Base-by-base conservation (phyloP, 768 basidiomycete genomes). In the Boletus tomentosulus region DNA sequence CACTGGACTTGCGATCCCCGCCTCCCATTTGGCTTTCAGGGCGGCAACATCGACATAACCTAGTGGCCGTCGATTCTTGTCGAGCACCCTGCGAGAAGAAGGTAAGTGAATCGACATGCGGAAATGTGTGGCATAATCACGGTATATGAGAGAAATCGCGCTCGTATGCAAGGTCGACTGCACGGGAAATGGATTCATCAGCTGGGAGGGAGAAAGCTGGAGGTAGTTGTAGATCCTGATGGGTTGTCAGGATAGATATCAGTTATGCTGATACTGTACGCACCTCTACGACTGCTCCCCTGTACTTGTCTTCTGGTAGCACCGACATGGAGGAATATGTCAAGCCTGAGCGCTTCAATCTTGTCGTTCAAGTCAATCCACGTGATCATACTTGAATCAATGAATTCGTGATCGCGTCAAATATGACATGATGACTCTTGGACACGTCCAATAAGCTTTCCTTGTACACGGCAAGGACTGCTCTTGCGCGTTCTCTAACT, bases 71-170 rank as follows among this genome's bases (percentile, higher is more conserved):
- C 89, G 80, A 28, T 80, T 75, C 50, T 75, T 76, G 62, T 88
- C 85, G 28, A 97, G 77, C 0, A 96, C 88, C 2, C 92, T 96
- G 47, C 12, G 4, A 33, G 41, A 39, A 43, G 50, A 3, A n/a
- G 31, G n/a, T 41, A 1, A 19, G 42, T 37, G 31, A 7, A 52
- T 31, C n/a, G 38, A 12, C 12, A 45, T 19, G 39, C 35, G 15
- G 51, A 39, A 38, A 45, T 30, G 16, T 5, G 34, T 15, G 39
- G 46, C 5, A 34, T 22, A 71, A 73, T 63, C 62, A 95, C 94
- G 94, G 94, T 56, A 96, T 86, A 62, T 95, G 86, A 16, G 92
- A 92, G 71, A 95, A 97, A 66, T 97, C 94, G 33, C 92, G 84
- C 59, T 97, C 94, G 62, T 94, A 96, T 0, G 93, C 94, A 25